phyloP scores from a whole-genome alignment of 441 rosid genomes.

The Erodium moschatum region DNA sequence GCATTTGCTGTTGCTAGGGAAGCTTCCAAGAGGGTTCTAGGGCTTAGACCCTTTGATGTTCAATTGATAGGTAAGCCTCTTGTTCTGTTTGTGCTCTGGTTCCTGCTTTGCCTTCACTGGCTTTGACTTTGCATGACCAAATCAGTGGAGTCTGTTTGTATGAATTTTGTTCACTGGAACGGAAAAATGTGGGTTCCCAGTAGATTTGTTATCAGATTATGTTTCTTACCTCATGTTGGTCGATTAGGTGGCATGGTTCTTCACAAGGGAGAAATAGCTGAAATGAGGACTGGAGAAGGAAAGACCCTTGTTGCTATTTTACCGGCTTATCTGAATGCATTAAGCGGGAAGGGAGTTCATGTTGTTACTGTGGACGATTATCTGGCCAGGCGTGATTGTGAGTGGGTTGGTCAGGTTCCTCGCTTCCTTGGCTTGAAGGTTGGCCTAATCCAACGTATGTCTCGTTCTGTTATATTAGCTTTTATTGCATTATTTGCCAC shows the following conservation, averaged over 20 bases:
- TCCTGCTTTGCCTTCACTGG: neutral
- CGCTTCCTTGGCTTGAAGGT: slow-evolving; percentile 96
- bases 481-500: neutral
- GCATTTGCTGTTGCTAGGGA: slow-evolving; percentile 92
- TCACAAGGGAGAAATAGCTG: slow-evolving; percentile 93
- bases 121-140: neutral
- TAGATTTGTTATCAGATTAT: neutral
- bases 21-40: slow-evolving; percentile 81
- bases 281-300: slow-evolving; percentile 98
- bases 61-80: slow-evolving; percentile 58
- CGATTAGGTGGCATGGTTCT: slow-evolving; percentile 86
- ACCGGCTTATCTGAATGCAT: slow-evolving; percentile 90
- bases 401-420: slow-evolving; percentile 99
- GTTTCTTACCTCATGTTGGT: slow-evolving; percentile 4
- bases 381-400: slow-evolving; percentile 89
- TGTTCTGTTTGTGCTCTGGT: neutral
- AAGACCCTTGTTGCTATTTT: slow-evolving; percentile 93
- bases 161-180: neutral
- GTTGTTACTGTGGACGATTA: slow-evolving; percentile 91
- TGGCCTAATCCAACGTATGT: slow-evolving; percentile 97
- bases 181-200: neutral
- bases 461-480: slow-evolving; percentile 28
- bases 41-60: slow-evolving; percentile 87
- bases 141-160: neutral
- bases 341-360: slow-evolving; percentile 88